Evolutionary conservation across 306 rosid genomes (phyloP).

Genomic region (Glycine latifolia): DNA sequence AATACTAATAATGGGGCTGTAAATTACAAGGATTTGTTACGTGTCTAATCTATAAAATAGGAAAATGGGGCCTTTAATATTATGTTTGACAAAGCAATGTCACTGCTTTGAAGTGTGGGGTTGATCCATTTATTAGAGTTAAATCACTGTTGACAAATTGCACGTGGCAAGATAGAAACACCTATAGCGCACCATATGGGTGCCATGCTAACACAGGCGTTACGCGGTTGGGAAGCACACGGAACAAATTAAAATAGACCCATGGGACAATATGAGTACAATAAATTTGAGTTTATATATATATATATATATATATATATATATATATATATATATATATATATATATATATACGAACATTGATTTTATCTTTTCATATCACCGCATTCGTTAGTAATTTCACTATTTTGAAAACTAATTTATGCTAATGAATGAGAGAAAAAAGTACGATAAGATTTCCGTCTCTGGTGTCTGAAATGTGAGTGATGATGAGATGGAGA

Average conservation of each 20-base stretch:
- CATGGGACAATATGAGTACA: no score
- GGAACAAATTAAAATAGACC: no score
- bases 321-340: no score
- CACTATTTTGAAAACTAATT: background rate
- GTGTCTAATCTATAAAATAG: constrained; percentile 29
- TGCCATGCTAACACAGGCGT: background rate
- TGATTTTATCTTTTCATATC: background rate
- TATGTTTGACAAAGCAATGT: constrained; percentile 28
- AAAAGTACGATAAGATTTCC: constrained; percentile 9
- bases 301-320: no score
- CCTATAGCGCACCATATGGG: background rate
- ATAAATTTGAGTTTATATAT: no score
- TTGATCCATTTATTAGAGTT: constrained; percentile 51
- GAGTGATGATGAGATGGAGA: constrained; percentile 39
- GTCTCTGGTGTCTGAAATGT: constrained; percentile 45
- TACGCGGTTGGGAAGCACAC: constrained; percentile 45
- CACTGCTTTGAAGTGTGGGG: constrained; percentile 54
- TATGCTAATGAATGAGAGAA: no score
- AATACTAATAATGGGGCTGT: constrained; percentile 28
- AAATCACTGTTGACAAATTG: constrained; percentile 5
- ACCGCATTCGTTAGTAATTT: background rate
- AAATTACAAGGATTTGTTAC: constrained; percentile 30
- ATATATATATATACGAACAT: no score
- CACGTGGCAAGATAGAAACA: constrained; percentile 52
- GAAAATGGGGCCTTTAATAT: constrained; percentile 26